Base-by-base conservation (phyloP, 2,329 filamentous ascomycete species). In the Mollisia scopiformis region DNA sequence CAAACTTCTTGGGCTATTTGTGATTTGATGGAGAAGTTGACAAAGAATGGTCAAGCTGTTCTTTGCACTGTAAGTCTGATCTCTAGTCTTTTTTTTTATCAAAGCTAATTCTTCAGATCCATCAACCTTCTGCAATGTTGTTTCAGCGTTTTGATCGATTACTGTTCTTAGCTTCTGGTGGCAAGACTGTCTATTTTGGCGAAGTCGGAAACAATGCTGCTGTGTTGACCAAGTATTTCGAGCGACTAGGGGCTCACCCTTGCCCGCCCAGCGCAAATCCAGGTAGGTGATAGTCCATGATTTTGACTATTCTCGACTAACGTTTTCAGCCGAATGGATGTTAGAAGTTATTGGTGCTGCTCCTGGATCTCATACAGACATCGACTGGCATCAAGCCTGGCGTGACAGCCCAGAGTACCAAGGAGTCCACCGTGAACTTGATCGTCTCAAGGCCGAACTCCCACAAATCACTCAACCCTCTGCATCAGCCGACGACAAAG, bases 1-100 rank as follows among this genome's bases (percentile, higher is more conserved):
- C 92, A 97, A 74, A 96, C 93, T 1, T 93, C 93, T 0, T 97
- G 92, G 91, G 90, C 92, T 63, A 97, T 97, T 73, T 82, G 92
- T 49, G 88, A 92, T 74, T 84, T 97, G 21, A 84, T 97, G 49
- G 89, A 95, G 77, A 97, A 95, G 77, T 82, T 97, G 47, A 92
- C 92, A 69, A 90, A 93, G 75, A 90, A 87, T 66, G 93, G 93
- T 14, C 92, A 95, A 74, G 93, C 93, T 52, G 91, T 97, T 75
- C 86, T 97, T 13, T 97, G 93, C 79, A 97, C 93, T 6, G 63
- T 62, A 61, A 25, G 60, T 53, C 23, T 11, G 35, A 3, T 30
- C 19, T 37, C 8, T 13, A 7, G 2, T 7, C n/a, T n/a, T n/a
- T n/a, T 46, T n/a, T 11, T 7, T 19, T 6, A 25, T 19, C 14